These are phyloP conservation scores for Citrus mangshanensis DNA, from an alignment of 345 rosid genomes.

Conservation along the genomic window DNA sequence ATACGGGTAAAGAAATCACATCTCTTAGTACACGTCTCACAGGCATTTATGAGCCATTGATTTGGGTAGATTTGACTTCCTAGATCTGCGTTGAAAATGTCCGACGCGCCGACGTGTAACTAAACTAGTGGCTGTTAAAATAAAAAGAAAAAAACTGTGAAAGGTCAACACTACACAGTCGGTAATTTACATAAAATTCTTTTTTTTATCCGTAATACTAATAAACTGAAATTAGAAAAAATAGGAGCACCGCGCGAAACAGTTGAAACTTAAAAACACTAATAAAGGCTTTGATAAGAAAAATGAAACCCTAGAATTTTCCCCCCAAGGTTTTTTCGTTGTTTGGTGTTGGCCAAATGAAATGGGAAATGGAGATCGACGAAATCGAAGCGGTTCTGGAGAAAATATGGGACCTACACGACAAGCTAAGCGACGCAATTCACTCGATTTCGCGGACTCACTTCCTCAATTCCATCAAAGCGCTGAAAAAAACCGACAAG, in stretches of 20 bases:
- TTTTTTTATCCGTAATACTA: not conserved
- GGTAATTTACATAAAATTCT: not conserved
- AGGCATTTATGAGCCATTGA: not conserved
- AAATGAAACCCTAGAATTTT: slow-evolving; percentile 21
- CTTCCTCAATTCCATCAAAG: slow-evolving; percentile 64
- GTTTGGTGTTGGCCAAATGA: slow-evolving; percentile 22
- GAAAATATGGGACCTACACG: slow-evolving; percentile 96
- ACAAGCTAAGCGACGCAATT: slow-evolving; percentile 94
- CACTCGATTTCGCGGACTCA: slow-evolving; percentile 79
- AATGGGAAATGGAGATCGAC: slow-evolving; percentile 86
- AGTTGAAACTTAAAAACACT: not conserved
- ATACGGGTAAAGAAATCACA: too few relatives aligned
- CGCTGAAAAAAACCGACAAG: slow-evolving; percentile 35
- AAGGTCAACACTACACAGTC: not conserved
- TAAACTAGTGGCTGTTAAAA: not conserved
- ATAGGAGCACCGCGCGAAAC: not conserved
- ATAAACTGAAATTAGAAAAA: not conserved
- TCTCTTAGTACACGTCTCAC: too few relatives aligned
- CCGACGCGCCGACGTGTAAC: not conserved
- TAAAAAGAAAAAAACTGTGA: not conserved
- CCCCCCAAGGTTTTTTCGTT: not conserved
- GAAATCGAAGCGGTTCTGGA: slow-evolving; percentile 85
- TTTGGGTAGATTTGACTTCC: not conserved
- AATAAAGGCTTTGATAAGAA: too few relatives aligned
- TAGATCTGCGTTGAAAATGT: not conserved